Percentiles rank a stretch among this genome's conserved stretches.
These are phyloP conservation scores for Nicotiana knightiana DNA, from an alignment of 257 asterid species.

Conservation along the genomic window DNA sequence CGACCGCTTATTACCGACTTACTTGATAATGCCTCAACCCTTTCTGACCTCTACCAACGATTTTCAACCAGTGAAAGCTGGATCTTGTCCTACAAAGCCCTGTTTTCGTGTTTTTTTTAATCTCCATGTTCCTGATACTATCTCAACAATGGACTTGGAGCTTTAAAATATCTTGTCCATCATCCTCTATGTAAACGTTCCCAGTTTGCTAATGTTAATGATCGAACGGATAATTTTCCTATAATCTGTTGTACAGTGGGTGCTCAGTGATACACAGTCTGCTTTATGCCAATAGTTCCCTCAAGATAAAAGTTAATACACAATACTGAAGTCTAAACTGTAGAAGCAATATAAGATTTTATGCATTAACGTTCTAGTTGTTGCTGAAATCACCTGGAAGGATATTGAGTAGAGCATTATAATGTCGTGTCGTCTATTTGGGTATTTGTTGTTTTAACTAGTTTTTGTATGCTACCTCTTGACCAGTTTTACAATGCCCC, in stretches of 20 bases:
- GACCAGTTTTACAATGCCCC: constrained; percentile 77
- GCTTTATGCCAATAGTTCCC: not conserved
- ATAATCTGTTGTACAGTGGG: not conserved
- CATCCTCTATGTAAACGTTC: not conserved
- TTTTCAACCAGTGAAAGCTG: not conserved
- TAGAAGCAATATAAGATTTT: not conserved
- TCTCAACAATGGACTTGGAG: not conserved
- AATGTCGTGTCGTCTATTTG: not conserved
- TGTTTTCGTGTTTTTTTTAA: not conserved
- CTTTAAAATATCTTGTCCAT: too few relatives aligned
- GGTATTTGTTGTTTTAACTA: not conserved
- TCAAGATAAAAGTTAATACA: not conserved
- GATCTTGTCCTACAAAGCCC: not conserved
- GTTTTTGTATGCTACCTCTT: constrained; percentile 10
- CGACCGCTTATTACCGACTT: too few relatives aligned
- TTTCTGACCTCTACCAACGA: too few relatives aligned
- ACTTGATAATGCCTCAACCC: too few relatives aligned
- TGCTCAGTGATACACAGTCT: not conserved
- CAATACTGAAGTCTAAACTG: not conserved
- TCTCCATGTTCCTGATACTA: not conserved
- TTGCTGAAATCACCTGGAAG: not conserved
- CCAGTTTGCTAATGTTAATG: not conserved
- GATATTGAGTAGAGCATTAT: not conserved
- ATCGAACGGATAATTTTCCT: too few relatives aligned
- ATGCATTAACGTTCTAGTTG: not conserved